Conservation (phyloP, 352 stramenopile species). For the Phytophthora vignae region DNA sequence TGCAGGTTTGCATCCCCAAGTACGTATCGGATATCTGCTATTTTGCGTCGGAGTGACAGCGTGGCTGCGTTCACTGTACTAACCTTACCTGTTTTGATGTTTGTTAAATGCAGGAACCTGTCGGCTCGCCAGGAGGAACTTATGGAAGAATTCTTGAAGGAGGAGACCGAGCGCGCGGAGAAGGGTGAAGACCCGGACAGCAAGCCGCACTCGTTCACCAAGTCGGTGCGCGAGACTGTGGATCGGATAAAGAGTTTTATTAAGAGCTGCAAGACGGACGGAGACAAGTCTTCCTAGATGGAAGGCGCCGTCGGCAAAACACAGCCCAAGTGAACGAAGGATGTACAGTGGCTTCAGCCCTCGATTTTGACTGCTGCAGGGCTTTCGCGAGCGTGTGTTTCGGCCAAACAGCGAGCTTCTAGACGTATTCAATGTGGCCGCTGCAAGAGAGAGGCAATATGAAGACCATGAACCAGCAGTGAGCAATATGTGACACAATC, state of each 20-base stretch:
- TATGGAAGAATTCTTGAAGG: slow-evolving; percentile 95
- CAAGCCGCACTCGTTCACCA: slow-evolving; percentile 86
- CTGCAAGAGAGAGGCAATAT: slow-evolving; percentile 7
- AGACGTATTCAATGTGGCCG: slow-evolving; percentile 30
- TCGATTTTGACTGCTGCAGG: slow-evolving; percentile 30
- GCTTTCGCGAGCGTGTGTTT: slow-evolving; percentile 18
- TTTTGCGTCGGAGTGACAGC: background rate
- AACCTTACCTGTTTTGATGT: slow-evolving; percentile 9
- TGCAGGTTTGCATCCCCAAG: slow-evolving; percentile 97
- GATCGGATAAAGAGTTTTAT: slow-evolving; percentile 92
- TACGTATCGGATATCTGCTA: slow-evolving; percentile 40
- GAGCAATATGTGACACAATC: slow-evolving; percentile 22
- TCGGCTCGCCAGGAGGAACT: slow-evolving; percentile 95
- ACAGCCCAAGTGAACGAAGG: slow-evolving; percentile 14
- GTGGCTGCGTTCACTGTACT: background rate
- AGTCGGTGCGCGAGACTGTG: slow-evolving; percentile 84
- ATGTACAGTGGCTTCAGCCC: slow-evolving; percentile 23
- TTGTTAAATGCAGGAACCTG: slow-evolving; percentile 68
- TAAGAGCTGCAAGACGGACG: slow-evolving; percentile 56
- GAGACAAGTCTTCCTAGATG: slow-evolving; percentile 39
- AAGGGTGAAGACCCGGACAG: slow-evolving; percentile 74
- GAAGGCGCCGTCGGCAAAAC: background rate
- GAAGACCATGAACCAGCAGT: slow-evolving; percentile 16
- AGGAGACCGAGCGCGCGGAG: slow-evolving; percentile 75
- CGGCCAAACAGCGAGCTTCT: slow-evolving; percentile 24